phyloP scores from a whole-genome alignment of 2,329 filamentous ascomycete species.

The Colletotrichum phormii region DNA sequence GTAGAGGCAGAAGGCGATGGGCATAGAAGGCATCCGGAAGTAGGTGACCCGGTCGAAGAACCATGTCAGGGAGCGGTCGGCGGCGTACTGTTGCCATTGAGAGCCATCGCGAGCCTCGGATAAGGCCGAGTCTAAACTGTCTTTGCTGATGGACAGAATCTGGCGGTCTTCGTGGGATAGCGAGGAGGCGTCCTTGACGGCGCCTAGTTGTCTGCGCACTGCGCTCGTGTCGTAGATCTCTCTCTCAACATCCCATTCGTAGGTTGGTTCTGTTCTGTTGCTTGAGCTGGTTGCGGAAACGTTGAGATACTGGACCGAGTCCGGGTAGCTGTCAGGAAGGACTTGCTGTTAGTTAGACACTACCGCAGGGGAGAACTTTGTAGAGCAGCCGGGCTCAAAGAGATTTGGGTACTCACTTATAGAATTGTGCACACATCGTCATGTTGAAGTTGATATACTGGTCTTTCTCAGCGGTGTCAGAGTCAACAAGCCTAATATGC shows the following conservation, averaged over 20 bases:
- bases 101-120: background rate
- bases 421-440: background rate
- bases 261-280: constrained; percentile 9
- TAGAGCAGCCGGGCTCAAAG: too few relatives aligned
- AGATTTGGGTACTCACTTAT: background rate
- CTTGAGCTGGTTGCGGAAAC: background rate
- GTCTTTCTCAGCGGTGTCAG: background rate
- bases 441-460: background rate
- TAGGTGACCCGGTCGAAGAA: background rate
- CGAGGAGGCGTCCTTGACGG: background rate
- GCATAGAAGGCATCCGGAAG: background rate
- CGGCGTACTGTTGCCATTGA: background rate
- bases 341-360: background rate
- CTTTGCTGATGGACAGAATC: background rate
- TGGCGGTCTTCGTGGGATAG: background rate
- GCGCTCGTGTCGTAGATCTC: background rate
- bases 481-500: background rate
- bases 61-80: background rate
- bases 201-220: background rate
- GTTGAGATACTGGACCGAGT: background rate
- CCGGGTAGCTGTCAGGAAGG: background rate
- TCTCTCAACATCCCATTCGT: background rate
- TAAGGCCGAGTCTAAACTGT: background rate
- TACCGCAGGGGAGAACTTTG: accelerated
- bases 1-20: background rate